These are phyloP conservation scores for Hansenula lynferdii DNA, from an alignment of 1,139 yeast species.

Conservation along the genomic window DNA sequence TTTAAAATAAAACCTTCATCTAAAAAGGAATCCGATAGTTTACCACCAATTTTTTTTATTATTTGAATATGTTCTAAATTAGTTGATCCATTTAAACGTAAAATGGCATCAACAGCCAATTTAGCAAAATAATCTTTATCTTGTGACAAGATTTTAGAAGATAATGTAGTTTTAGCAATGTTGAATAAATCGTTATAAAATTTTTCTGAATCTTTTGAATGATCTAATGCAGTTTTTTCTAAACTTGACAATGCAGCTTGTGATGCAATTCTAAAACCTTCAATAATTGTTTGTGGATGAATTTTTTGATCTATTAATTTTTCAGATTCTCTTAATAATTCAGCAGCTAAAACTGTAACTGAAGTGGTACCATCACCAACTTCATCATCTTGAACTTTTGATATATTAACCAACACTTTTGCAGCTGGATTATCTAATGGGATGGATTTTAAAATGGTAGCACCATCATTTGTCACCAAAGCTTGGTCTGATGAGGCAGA, in stretches of 20 bases:
- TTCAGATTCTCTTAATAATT: constrained; percentile 92
- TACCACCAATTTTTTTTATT: constrained; percentile 91
- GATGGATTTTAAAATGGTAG: constrained; percentile 89
- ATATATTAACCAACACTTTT: constrained; percentile 89
- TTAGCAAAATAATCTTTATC: constrained; percentile 87
- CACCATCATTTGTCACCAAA: constrained; percentile 95
- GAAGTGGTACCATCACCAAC: constrained; percentile 99
- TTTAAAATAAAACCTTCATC: constrained; percentile 95
- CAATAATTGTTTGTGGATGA: constrained; percentile 97
- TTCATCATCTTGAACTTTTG: constrained; percentile 97
- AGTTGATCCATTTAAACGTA: constrained; percentile 91
- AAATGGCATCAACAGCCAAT: constrained; percentile 90
- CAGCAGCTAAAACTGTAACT: constrained; percentile 93
- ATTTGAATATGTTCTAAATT: constrained; percentile 92
- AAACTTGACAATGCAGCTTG: constrained; percentile 79
- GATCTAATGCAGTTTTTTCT: constrained; percentile 72
- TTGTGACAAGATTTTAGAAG: constrained; percentile 91
- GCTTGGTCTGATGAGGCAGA: constrained; percentile 77
- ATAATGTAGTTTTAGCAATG: constrained; percentile 90
- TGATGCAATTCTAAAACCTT: constrained; percentile 89
- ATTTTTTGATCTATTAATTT: constrained; percentile 86
- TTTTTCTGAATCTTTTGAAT: constrained; percentile 52
- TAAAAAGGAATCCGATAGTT: constrained; percentile 82
- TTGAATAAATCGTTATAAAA: constrained; percentile 77
- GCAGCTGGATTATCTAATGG: constrained; percentile 99